A percentile compares a stretch with the other conserved stretches of the same genome.
These are phyloP conservation scores for Clarireedia hainanense DNA, from an alignment of 2,329 filamentous ascomycete genomes.

Conservation along the genomic window DNA sequence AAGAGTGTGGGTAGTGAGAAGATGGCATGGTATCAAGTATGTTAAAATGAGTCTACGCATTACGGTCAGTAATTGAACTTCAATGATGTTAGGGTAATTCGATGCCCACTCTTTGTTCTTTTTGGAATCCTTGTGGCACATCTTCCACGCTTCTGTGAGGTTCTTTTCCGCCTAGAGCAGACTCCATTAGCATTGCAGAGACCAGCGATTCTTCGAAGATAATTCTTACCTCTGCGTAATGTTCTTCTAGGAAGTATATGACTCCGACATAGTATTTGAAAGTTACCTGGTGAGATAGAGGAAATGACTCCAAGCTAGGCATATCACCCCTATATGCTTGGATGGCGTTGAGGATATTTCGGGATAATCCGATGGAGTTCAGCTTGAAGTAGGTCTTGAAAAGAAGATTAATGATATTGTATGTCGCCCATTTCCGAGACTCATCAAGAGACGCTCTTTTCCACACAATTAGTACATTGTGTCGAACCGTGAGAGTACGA, in stretches of 20 bases:
- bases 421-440: constrained; percentile 96
- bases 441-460: constrained; percentile 71
- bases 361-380: constrained; percentile 80
- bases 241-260: constrained; percentile 88
- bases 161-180: constrained; percentile 63
- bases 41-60: constrained; percentile 70
- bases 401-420: constrained; percentile 86
- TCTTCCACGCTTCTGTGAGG: constrained; percentile 71
- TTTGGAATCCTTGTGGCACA: constrained; percentile 65
- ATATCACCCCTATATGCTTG: constrained; percentile 72
- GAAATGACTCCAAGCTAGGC: constrained; percentile 70
- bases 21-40: constrained; percentile 88
- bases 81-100: not conserved
- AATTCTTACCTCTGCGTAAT: constrained; percentile 65
- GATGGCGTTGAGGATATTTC: constrained; percentile 81
- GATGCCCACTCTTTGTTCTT: constrained; percentile 75
- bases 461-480: not conserved
- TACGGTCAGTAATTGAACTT: constrained; percentile 9
- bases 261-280: constrained; percentile 96
- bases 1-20: constrained; percentile 80
- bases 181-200: not conserved
- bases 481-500: not conserved
- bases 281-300: constrained; percentile 83
- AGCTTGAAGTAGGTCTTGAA: constrained; percentile 99
- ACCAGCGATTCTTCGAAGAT: not conserved